These are phyloP conservation scores for Phragmites australis DNA, from an alignment of 176 grass and related monocot genomes.

Conservation along the genomic window DNA sequence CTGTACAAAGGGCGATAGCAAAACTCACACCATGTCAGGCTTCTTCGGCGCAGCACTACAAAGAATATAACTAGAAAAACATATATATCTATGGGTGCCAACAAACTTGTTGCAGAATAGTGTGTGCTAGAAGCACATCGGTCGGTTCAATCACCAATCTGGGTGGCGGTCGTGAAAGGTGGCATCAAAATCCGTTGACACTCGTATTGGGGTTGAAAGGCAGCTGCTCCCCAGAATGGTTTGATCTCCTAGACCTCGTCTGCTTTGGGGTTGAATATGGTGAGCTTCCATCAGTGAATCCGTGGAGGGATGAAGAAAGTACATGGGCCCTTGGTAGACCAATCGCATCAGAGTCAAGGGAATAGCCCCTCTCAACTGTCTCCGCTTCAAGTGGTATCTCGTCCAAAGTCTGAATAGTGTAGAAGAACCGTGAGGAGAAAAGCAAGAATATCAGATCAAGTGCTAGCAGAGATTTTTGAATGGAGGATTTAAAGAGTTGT, in stretches of 20 bases:
- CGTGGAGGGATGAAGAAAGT: constrained; percentile 57
- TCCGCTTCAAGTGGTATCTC: constrained; percentile 95
- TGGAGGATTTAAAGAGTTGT: not conserved
- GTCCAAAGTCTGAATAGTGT: constrained; percentile 71
- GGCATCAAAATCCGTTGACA: constrained; percentile 68
- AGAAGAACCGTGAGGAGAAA: not conserved
- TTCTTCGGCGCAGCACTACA: constrained; percentile 43
- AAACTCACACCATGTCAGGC: constrained; percentile 55
- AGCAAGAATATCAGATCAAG: not conserved
- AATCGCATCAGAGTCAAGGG: constrained; percentile 55
- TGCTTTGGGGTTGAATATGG: constrained; percentile 60
- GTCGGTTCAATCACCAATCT: constrained; percentile 41
- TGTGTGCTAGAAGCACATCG: constrained; percentile 35
- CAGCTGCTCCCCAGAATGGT: constrained; percentile 72
- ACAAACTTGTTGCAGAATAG: constrained; percentile 39
- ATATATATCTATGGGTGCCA: constrained; percentile 41
- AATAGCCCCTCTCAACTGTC: constrained; percentile 87
- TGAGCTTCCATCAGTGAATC: constrained; percentile 39
- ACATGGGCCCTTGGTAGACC: constrained; percentile 67
- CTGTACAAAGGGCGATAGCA: constrained; percentile 57
- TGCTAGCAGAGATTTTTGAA: not conserved
- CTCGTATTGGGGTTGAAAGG: constrained; percentile 46
- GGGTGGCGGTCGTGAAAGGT: constrained; percentile 11
- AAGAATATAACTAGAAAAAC: constrained; percentile 57
- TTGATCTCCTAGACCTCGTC: constrained; percentile 51